A percentile compares a stretch with the other conserved stretches of the same genome.
Conservation (phyloP, 2,329 filamentous ascomycete genomes). For the Phymatotrichopsis omnivora region DNA sequence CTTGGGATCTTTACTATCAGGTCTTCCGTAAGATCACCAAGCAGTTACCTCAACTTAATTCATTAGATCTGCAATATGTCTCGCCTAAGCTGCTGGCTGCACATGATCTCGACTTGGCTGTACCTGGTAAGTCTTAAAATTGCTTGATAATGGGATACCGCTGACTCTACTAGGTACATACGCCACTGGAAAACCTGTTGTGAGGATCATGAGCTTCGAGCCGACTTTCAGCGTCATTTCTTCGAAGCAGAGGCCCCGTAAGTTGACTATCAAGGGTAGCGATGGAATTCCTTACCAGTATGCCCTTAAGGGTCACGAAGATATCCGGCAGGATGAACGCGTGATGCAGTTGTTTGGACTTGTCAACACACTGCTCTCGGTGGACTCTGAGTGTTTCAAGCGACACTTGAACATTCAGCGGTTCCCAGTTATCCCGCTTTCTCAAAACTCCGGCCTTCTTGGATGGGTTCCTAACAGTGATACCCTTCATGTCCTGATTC, state of each 20-base stretch:
- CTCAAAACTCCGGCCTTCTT: conserved; percentile 87
- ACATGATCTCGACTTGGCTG: conserved; percentile 76
- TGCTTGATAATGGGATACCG: neutral
- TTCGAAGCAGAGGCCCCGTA: conserved; percentile 90
- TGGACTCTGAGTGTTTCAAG: conserved; percentile 94
- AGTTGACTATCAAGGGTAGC: conserved; percentile 77
- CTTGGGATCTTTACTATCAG: conserved; percentile 98
- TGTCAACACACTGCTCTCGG: conserved; percentile 86
- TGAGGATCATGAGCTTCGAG: conserved; percentile 82
- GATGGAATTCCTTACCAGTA: conserved; percentile 84
- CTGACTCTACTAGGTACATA: conserved; percentile 28
- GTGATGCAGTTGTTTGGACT: conserved; percentile 99
- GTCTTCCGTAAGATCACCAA: conserved; percentile 93
- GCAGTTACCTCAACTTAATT: conserved; percentile 85
- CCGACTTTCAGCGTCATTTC: conserved; percentile 84
- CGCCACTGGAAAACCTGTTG: conserved; percentile 53
- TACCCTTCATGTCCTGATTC: conserved; percentile 89
- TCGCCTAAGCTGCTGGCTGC: conserved; percentile 85
- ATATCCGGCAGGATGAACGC: conserved; percentile 96
- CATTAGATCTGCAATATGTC: conserved; percentile 89
- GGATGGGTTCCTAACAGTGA: conserved; percentile 98
- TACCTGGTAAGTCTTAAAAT: conserved; percentile 66
- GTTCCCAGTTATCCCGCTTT: conserved; percentile 93
- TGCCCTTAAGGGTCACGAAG: conserved; percentile 91
- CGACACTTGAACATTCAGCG: conserved; percentile 91